Base-by-base conservation (phyloP, 2,329 filamentous ascomycete species). In the Exophiala dermatitidis region DNA sequence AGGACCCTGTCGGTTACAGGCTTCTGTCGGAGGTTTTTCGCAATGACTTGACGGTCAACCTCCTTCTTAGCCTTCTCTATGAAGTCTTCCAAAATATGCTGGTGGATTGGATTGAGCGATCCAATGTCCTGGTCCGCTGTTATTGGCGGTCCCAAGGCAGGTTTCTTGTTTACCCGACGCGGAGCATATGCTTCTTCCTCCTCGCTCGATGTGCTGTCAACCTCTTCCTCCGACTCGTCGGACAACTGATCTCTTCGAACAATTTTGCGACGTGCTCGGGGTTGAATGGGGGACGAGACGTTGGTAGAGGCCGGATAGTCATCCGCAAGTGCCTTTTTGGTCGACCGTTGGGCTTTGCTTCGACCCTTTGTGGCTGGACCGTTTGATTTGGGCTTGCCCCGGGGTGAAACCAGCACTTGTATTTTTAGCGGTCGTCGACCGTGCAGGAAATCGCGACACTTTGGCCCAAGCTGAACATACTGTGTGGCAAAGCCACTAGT, bases 401-500 rank as follows among this genome's bases (percentile, higher is more conserved):
- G 68, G 32, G 76, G 72, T 7, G 76, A 75, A 26, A 74, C 67
- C 36, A 76, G 75, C 38, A 84, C 73, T 58, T 80, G 74, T 46
- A 85, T 70, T 53, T 74, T 74, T 57, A 84, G 54, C 56, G 67
- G 66, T 29, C 67, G 65, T 45, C 69, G 68, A 9, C 76, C 73
- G 46, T 61, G 63, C 19, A 69, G 65, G 59, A 77, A 82, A 10
- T 77, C 72, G 10, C 67, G 63, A 49, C 71, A 71, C 37, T 72
- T 74, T n/a, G 68, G 65, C 43, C 74, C 72, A 37, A 69, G 59
- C 46, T 67, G 65, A 46, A 73, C 60, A 66, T 96, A 95, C 60
- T 86, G 82, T 49, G 82, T 80, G 1, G 88, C 80, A 66, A 95
- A 90, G 44, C 73, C 73, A 41, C 71, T 73, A 58, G 67, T 72